Percentiles rank a stretch among this genome's conserved stretches.
phyloP scores from a whole-genome alignment of 805 yeast species.

The Candida tibetensis region DNA sequence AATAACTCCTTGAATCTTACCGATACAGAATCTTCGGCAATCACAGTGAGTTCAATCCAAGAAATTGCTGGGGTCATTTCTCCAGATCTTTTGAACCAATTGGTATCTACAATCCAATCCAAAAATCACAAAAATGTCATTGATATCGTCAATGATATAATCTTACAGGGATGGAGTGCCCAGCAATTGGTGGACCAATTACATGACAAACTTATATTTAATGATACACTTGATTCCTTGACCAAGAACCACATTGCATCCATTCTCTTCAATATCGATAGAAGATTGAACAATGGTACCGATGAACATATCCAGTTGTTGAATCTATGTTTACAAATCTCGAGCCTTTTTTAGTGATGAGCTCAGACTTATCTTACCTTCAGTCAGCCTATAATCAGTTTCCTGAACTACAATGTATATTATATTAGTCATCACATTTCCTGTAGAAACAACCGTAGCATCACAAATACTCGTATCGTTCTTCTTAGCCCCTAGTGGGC shows the following conservation, averaged over 20 bases:
- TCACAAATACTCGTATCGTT: neutral
- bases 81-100: constrained; percentile 37
- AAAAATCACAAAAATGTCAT: constrained; percentile 31
- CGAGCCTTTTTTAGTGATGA: constrained; percentile 11
- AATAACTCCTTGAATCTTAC: constrained; percentile 22
- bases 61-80: constrained; percentile 81
- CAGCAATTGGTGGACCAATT: constrained; percentile 68
- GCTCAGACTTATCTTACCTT: too few relatives aligned
- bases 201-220: constrained; percentile 62
- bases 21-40: constrained; percentile 31
- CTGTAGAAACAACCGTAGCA: neutral
- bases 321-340: constrained; percentile 46
- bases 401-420: too few relatives aligned
- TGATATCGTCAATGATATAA: constrained; percentile 46
- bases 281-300: constrained; percentile 74
- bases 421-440: neutral
- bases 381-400: too few relatives aligned
- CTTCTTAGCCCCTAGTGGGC: too few relatives aligned
- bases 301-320: constrained; percentile 84
- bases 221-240: constrained; percentile 45
- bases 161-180: constrained; percentile 76
- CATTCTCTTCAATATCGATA: constrained; percentile 71
- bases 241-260: constrained; percentile 66
- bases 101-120: constrained; percentile 35
- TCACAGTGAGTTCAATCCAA: constrained; percentile 48